Conservation (phyloP, 768 basidiomycete species). For the Lactarius vividus region DNA sequence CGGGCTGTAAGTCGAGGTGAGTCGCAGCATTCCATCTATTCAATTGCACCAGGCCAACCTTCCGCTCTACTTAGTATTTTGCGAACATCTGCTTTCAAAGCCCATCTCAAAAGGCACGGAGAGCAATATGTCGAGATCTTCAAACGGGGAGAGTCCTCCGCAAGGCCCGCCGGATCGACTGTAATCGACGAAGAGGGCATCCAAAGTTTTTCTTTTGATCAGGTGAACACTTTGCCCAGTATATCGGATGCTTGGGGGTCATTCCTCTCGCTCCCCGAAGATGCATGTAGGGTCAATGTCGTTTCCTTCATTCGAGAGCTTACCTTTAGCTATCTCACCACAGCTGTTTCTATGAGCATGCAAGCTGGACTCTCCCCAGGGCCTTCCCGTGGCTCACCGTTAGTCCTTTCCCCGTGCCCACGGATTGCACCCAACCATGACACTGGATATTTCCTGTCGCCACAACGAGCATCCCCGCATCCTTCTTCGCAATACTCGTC, state of each 20-base stretch:
- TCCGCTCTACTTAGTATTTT: conserved; percentile 50
- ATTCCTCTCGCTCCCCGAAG: not conserved
- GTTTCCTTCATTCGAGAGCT: not conserved
- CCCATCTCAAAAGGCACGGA: conserved; percentile 52
- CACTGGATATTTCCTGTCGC: conserved; percentile 1
- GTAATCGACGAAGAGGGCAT: not conserved
- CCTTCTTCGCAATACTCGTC: conserved; percentile 18
- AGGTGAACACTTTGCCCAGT: not conserved
- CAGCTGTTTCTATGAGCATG: conserved; percentile 1
- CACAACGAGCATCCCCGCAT: not conserved
- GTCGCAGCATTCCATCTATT: conserved; percentile 22
- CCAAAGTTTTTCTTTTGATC: not conserved
- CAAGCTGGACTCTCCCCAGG: conserved; percentile 1
- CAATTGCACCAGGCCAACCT: not conserved
- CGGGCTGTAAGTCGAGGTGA: conserved; percentile 31
- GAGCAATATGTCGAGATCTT: conserved; percentile 18
- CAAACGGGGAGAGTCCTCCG: not conserved
- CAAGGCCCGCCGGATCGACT: not conserved
- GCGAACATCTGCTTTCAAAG: conserved; percentile 55
- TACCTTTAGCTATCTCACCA: not conserved
- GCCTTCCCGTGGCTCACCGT: not conserved
- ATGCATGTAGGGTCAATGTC: conserved; percentile 2
- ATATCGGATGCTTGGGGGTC: conserved; percentile 2
- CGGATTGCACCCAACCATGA: not conserved
- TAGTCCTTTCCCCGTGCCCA: conserved; percentile 5